Conservation (phyloP, 371 early-diverging fungal species). For the Mucor circinelloides region DNA sequence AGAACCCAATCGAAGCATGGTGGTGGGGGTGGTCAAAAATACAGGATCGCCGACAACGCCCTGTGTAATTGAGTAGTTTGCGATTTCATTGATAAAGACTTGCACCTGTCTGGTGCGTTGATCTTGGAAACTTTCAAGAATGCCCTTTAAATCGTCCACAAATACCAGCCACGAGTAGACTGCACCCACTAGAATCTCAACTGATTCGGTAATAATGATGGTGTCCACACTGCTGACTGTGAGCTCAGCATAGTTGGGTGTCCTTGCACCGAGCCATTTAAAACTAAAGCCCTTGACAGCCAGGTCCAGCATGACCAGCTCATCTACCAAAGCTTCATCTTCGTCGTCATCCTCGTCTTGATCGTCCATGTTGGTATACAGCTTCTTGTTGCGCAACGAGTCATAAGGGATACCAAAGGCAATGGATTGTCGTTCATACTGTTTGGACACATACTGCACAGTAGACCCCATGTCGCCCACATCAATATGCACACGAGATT, state of each 20-base stretch:
- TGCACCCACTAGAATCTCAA: constrained; percentile 76
- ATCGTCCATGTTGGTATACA: constrained; percentile 13
- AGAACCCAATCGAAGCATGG: constrained; percentile 71
- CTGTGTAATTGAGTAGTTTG: constrained; percentile 54
- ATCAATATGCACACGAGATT: constrained; percentile 63
- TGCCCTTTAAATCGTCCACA: constrained; percentile 61
- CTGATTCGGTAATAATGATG: constrained; percentile 70
- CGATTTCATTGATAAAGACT: constrained; percentile 59
- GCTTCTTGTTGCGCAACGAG: constrained; percentile 37
- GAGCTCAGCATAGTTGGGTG: constrained; percentile 57
- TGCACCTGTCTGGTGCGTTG: constrained; percentile 64
- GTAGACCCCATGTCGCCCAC: constrained; percentile 51
- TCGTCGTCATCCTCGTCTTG: too few species aligned
- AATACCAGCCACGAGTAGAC: constrained; percentile 76
- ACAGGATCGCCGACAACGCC: constrained; percentile 65
- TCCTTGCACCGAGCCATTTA: constrained; percentile 54
- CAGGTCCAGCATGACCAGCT: constrained; percentile 69
- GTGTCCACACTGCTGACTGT: constrained; percentile 50
- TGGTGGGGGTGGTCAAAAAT: constrained; percentile 75
- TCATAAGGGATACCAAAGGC: constrained; percentile 68
- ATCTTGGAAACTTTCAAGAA: constrained; percentile 57
- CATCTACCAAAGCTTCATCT: constrained; percentile 45
- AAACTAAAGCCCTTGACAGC: constrained; percentile 54
- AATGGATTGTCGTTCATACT: constrained; percentile 29
- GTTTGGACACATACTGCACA: constrained; percentile 58